phyloP scores from a whole-genome alignment of 768 basidiomycete genomes.

The Boletus fagicola region DNA sequence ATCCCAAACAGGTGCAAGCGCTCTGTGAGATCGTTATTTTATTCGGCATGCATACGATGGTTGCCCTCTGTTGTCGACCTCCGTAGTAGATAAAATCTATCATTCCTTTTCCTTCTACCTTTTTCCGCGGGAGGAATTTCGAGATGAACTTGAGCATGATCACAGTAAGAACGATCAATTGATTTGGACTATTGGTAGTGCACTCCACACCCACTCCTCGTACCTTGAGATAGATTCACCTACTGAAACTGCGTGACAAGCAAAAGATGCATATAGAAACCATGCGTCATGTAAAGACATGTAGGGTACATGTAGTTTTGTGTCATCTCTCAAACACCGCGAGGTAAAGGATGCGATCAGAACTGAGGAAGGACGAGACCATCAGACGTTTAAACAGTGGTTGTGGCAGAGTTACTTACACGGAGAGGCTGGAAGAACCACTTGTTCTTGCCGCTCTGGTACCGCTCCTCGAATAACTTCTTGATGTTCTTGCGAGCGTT shows the following conservation, averaged over 20 bases:
- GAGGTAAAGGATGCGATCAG: constrained; percentile 27
- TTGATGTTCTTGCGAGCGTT: constrained; percentile 95
- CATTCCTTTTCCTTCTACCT: constrained; percentile 17
- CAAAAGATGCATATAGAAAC: constrained; percentile 19
- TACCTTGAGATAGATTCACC: neutral
- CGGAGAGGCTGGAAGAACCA: constrained; percentile 94
- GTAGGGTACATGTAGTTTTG: constrained; percentile 42
- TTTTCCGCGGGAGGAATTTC: neutral
- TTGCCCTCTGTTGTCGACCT: constrained; percentile 9
- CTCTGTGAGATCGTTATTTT: constrained; percentile 36
- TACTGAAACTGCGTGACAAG: neutral
- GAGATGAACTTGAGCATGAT: constrained; percentile 1
- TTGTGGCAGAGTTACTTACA: constrained; percentile 42
- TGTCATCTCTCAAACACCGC: constrained; percentile 19
- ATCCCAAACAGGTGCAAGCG: constrained; percentile 44
- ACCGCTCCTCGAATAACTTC: constrained; percentile 95
- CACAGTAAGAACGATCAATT: neutral
- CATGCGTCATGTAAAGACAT: constrained; percentile 31
- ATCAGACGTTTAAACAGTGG: constrained; percentile 4
- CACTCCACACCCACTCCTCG: neutral
- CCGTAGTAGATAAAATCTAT: constrained; percentile 23
- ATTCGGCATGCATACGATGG: constrained; percentile 12
- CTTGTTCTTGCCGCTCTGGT: constrained; percentile 91
- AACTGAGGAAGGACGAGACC: constrained; percentile 26
- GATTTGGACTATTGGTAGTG: neutral